These are phyloP conservation scores for Cystobasidium sp. DNA, from an alignment of 1,284 basidiomycete genomes.

Conservation along the genomic window DNA sequence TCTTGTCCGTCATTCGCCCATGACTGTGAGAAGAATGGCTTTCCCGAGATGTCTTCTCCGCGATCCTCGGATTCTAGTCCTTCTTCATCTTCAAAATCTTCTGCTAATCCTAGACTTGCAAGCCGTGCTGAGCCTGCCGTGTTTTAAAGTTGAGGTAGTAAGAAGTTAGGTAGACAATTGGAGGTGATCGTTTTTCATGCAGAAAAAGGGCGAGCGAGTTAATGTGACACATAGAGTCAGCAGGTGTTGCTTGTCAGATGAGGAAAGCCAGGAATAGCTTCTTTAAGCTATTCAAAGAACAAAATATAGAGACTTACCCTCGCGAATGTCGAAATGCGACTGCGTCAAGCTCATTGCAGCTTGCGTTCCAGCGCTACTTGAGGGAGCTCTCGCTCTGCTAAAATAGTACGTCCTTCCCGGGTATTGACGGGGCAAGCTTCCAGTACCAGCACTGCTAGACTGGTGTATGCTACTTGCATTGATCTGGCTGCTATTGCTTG, in stretches of 20 bases:
- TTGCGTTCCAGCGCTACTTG: background rate
- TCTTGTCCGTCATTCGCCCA: slow-evolving; percentile 23
- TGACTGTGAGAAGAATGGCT: slow-evolving; percentile 7
- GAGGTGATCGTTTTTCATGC: slow-evolving; percentile 14
- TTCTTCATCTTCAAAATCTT: slow-evolving; percentile 19
- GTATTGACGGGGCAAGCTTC: slow-evolving; percentile 36
- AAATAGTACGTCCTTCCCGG: slow-evolving; percentile 41
- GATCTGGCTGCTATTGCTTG: slow-evolving; percentile 21
- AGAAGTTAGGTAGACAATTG: background rate
- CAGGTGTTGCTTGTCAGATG: background rate
- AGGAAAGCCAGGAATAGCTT: background rate
- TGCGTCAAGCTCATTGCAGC: slow-evolving; percentile 32
- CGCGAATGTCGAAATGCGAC: slow-evolving; percentile 38
- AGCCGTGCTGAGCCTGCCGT: slow-evolving; percentile 34
- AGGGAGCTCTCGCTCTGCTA: slow-evolving; percentile 9
- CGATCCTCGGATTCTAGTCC: slow-evolving; percentile 17
- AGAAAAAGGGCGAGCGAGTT: background rate
- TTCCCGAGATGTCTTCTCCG: background rate
- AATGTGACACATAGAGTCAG: background rate
- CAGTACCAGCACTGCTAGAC: slow-evolving; percentile 25
- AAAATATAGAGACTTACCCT: slow-evolving; percentile 14
- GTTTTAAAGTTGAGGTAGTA: background rate
- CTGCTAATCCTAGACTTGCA: slow-evolving; percentile 36
- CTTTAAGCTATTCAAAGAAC: background rate
- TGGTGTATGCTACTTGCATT: slow-evolving; percentile 18